Base-by-base conservation (phyloP, 2,329 filamentous ascomycete species). In the Pyrenophora seminiperda region DNA sequence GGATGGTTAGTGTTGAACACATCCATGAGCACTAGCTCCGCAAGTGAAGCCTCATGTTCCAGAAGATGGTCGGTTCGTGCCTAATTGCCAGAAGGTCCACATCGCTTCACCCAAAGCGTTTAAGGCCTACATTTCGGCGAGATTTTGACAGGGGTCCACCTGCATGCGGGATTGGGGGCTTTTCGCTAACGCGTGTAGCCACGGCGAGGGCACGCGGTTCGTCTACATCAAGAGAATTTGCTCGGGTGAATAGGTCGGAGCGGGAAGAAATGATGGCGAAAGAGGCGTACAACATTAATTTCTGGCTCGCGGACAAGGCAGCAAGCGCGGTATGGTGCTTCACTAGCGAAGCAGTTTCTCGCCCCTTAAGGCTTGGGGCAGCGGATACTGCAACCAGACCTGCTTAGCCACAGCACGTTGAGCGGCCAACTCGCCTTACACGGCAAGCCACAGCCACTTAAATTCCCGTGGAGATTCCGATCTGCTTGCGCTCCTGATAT, bases 171-270 rank as follows among this genome's bases (percentile, higher is more conserved):
- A 47, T 51, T 55, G 55, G 52, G 39, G 53, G 47, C 37, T 40
- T 11, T 43, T 63, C 57, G 61, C 61, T 59, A 61, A 58, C 49
- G 57, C 53, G 46, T 52, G 60, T 50, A 48, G 55, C 42, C 44
- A 50, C 47, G 46, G 49, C 54, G 33, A 61, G 44, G 53, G 58
- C 49, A 50, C 54, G 56, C 48, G 53, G 53, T 54, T 48, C 47
- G 47, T 44, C 44, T 56, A 53, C 55, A 53, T 49, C 55, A 58
- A 55, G 46, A 61, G 52, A 53, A 56, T 47, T 54, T 29, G 19
- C 24, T 57, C 43, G 54, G 43, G 41, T 44, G 41, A 41, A 45
- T 22, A 47, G 44, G 20, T 43, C 38, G 41, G 43, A 36, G 41
- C 41, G 44, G 20, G 33, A 42, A 52, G 60, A 54, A 56, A 53